Evolutionary conservation across 331 rosid species (phyloP).

Genomic region (Malus hybrid): DNA sequence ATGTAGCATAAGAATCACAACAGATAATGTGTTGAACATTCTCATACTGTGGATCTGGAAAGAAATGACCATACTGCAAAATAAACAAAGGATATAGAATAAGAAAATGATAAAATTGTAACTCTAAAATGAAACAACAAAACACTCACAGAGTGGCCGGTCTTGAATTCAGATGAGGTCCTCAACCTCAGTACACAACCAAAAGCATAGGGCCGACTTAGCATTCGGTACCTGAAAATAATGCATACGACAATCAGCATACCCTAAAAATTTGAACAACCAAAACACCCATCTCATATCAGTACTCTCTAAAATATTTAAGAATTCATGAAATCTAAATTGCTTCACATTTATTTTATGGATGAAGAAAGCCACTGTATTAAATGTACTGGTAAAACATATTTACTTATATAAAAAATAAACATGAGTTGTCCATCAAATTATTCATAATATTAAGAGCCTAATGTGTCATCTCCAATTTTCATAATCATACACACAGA

Average conservation of each 20-base stretch:
- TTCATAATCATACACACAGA: background rate
- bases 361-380: background rate
- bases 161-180: slow-evolving; percentile 85
- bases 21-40: slow-evolving; percentile 94
- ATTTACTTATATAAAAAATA: background rate
- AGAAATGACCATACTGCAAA: slow-evolving; percentile 97
- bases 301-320: background rate
- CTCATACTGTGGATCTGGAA: slow-evolving; percentile 98
- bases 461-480: background rate
- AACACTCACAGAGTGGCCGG: slow-evolving; percentile 77
- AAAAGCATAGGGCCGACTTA: slow-evolving; percentile 93
- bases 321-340: background rate
- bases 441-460: background rate
- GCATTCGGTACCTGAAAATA: slow-evolving; percentile 78
- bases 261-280: background rate
- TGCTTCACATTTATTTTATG: background rate
- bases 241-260: slow-evolving; percentile 13
- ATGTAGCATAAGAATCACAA: slow-evolving; percentile 94
- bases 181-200: slow-evolving; percentile 80
- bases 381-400: background rate
- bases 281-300: background rate
- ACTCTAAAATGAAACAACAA: slow-evolving; percentile 14
- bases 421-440: background rate
- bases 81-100: slow-evolving; percentile 19
- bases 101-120: slow-evolving; percentile 11